A percentile compares a stretch with the other conserved stretches of the same genome.
phyloP scores from a whole-genome alignment of 805 yeast species.

The Priceomyces melissophilus region DNA sequence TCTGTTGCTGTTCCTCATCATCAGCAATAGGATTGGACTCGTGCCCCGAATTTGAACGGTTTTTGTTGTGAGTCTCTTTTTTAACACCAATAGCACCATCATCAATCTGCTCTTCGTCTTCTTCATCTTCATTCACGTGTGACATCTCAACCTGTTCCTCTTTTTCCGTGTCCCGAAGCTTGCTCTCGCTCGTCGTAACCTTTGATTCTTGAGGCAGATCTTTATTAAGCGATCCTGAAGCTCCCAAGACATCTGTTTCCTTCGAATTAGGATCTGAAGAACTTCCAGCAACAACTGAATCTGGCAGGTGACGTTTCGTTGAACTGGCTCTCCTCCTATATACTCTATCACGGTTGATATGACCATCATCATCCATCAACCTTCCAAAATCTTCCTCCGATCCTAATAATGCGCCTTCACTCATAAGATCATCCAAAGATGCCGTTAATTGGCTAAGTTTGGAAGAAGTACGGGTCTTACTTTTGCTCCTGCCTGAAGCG shows the following conservation, averaged over 20 bases:
- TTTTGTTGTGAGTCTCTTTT: background rate
- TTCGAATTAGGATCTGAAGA: too few species aligned
- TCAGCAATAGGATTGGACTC: background rate
- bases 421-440: slow-evolving; percentile 48
- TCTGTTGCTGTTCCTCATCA: background rate
- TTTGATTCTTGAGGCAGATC: background rate
- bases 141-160: slow-evolving; percentile 22
- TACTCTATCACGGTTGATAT: slow-evolving; percentile 46
- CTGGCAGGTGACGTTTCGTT: slow-evolving; percentile 5
- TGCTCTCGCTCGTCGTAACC: too few species aligned
- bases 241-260: background rate
- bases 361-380: slow-evolving; percentile 52
- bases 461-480: slow-evolving; percentile 11
- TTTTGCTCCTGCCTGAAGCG: slow-evolving; percentile 13
- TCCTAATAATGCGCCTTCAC: slow-evolving; percentile 44
- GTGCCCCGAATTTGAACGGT: background rate
- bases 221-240: background rate
- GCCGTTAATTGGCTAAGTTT: slow-evolving; percentile 41
- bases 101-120: background rate
- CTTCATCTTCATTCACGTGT: background rate
- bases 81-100: slow-evolving; percentile 1
- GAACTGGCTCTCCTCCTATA: slow-evolving; percentile 14
- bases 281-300: background rate
- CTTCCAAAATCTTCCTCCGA: slow-evolving; percentile 52
- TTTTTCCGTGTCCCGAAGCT: background rate